Evolutionary conservation across 2,329 filamentous ascomycete genomes (phyloP), one percentile per base, ranked within the genome.

Genomic region (Colletotrichum sojae): DNA sequence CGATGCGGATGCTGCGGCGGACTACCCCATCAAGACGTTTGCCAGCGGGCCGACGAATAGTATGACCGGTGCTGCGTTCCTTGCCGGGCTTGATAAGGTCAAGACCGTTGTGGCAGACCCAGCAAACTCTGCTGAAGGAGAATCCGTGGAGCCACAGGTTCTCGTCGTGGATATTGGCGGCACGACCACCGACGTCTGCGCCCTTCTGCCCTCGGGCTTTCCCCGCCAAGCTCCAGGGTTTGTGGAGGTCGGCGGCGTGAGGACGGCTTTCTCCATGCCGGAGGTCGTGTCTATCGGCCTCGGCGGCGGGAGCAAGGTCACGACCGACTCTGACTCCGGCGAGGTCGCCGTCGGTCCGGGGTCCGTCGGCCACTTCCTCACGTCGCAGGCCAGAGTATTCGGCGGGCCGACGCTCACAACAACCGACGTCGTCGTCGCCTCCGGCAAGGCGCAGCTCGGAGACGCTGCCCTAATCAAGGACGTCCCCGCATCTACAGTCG

Each of bases 151-250:
- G 22, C 77, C 78, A 1, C 80, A 81, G 45, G 56, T 82, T 1
- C 72, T 89, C 51, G 86, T 89, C 0, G 82, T 89, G 2, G 88
- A 90, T 72, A 84, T 90, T 31, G 88, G 89, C 8, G 88, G 88
- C 16, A 90, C 89, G 0, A 90, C 88, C 0, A 88, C 87, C 2
- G 89, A 91, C 75, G 85, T 90, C 9, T 88, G 88, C 27, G 81
- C 87, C 0, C 76, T 91, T 2, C 79, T 89, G 1, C 84, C 86
- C 0, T 88, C 84, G 2, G 89, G 89, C 0, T 90, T 90, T 54
- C 89, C 89, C 0, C 82, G 88, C 20, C 88, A 90, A 70, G 87
- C 89, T 4, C 83, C 87, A 0, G 86, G 85, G 0, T 90, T 87
- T 61, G 86, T 87, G 10, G 85, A 88, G 63, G 81, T 91, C 5